Evolutionary conservation across 164 flowering plant species (phyloP).

Genomic region (Magnolia kwangsiensis): DNA sequence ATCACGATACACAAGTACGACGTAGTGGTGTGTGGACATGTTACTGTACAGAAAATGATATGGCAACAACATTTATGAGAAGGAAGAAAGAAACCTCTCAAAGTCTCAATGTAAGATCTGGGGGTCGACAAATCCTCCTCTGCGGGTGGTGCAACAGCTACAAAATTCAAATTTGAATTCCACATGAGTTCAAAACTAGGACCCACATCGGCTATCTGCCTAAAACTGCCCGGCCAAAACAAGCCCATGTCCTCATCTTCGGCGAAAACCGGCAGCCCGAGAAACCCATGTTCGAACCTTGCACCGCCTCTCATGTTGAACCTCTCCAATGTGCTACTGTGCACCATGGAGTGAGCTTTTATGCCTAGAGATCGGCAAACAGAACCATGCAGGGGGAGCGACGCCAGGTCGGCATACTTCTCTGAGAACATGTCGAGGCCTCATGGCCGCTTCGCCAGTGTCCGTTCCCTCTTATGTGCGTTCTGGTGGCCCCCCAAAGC

Average conservation of each 20-base stretch:
- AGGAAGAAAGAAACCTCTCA: slow-evolving; percentile 20
- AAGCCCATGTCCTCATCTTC: slow-evolving; percentile 51
- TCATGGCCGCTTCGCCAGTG: slow-evolving; percentile 73
- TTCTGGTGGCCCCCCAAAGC: slow-evolving; percentile 89
- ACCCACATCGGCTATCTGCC: slow-evolving; percentile 32
- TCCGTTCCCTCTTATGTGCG: slow-evolving; percentile 77
- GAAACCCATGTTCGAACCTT: slow-evolving; percentile 51
- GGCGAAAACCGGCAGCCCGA: slow-evolving; percentile 42
- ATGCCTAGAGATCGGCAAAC: slow-evolving; percentile 56
- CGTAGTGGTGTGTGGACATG: background rate
- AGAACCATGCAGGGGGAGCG: slow-evolving; percentile 73
- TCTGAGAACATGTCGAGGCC: slow-evolving; percentile 69
- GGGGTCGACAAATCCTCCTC: slow-evolving; percentile 39
- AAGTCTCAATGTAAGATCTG: slow-evolving; percentile 70
- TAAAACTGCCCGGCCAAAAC: slow-evolving; percentile 81
- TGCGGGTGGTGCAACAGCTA: slow-evolving; percentile 22
- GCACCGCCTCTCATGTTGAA: slow-evolving; percentile 36
- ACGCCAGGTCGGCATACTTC: slow-evolving; percentile 59
- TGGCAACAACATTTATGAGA: slow-evolving; percentile 1
- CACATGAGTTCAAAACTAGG: slow-evolving; percentile 19
- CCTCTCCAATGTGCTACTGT: slow-evolving; percentile 28
- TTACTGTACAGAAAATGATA: slow-evolving; percentile 22
- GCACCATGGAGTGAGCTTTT: slow-evolving; percentile 64
- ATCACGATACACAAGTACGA: background rate
- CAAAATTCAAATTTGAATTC: slow-evolving; percentile 28